Conservation (phyloP, 2,329 filamentous ascomycete genomes). For the Fusarium coffeatum region DNA sequence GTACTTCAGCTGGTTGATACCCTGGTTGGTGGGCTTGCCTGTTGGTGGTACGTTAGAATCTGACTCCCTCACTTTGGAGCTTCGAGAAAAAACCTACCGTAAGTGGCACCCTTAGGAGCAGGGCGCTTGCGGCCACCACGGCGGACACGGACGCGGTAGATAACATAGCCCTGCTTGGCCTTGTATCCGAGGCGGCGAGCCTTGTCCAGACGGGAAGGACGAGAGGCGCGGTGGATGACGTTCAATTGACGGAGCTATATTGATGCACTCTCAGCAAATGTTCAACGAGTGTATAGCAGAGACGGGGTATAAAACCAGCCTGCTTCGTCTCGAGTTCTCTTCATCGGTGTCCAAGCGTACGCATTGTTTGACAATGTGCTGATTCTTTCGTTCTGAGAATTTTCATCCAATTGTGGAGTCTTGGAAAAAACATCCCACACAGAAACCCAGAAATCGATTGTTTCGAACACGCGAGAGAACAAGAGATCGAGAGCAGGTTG, state of each 20-base stretch:
- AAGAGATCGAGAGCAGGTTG: constrained; percentile 38
- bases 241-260: constrained; percentile 99
- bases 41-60: constrained; percentile 46
- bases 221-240: constrained; percentile 98
- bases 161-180: constrained; percentile 99
- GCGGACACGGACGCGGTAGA: constrained; percentile 99
- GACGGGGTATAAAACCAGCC: constrained; percentile 42
- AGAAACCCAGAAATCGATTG: constrained; percentile 14
- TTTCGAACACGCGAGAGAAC: constrained; percentile 26
- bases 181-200: constrained; percentile 99
- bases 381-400: constrained; percentile 21
- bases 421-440: constrained; percentile 16
- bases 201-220: constrained; percentile 99
- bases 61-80: not conserved
- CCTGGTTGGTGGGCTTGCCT: constrained; percentile 99
- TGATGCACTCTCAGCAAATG: constrained; percentile 99
- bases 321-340: constrained; percentile 19
- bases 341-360: constrained; percentile 5
- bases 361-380: not conserved
- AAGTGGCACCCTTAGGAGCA: constrained; percentile 97
- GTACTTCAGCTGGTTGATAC: constrained; percentile 99
- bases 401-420: constrained; percentile 30
- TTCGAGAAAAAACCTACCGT: constrained; percentile 73
- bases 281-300: constrained; percentile 99
- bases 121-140: constrained; percentile 99